Evolutionary conservation across 768 basidiomycete genomes (phyloP).

Genomic region (Hygrophorus russula): DNA sequence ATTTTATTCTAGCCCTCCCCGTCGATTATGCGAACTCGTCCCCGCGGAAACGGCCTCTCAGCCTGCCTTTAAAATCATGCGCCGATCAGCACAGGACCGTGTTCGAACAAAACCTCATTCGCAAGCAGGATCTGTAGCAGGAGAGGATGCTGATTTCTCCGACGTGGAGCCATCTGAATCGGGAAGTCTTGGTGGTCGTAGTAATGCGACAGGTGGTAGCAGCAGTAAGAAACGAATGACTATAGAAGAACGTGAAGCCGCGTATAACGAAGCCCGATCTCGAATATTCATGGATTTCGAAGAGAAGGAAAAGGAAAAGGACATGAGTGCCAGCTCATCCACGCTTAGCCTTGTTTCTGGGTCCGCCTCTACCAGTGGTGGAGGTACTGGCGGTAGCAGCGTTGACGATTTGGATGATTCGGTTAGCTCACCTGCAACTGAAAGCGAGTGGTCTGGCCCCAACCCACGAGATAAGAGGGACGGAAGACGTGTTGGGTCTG

Average conservation of each 20-base stretch:
- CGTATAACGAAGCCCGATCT: constrained; percentile 79
- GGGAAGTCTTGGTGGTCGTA: constrained; percentile 64
- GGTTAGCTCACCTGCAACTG: constrained; percentile 61
- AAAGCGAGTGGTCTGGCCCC: constrained; percentile 68
- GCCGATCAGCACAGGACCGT: constrained; percentile 46
- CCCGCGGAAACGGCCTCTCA: constrained; percentile 59
- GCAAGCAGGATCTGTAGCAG: constrained; percentile 61
- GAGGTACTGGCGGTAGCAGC: constrained; percentile 44
- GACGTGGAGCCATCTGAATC: constrained; percentile 74
- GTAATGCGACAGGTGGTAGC: constrained; percentile 48
- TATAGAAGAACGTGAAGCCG: constrained; percentile 78
- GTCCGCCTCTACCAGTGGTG: constrained; percentile 39
- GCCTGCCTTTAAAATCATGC: constrained; percentile 87
- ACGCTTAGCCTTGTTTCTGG: constrained; percentile 61
- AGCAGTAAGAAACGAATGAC: constrained; percentile 62
- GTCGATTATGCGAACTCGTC: constrained; percentile 66
- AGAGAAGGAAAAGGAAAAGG: constrained; percentile 62
- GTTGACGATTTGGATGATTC: constrained; percentile 58
- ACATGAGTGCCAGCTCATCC: constrained; percentile 69
- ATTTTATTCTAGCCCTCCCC: constrained; percentile 42
- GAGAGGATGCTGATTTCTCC: constrained; percentile 68
- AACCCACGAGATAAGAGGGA: constrained; percentile 47
- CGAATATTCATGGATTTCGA: constrained; percentile 82
- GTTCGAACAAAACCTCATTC: constrained; percentile 43
- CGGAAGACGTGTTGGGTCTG: constrained; percentile 26